phyloP scores from a whole-genome alignment of 1,284 basidiomycete species.

The Rhodotorula sp. region DNA sequence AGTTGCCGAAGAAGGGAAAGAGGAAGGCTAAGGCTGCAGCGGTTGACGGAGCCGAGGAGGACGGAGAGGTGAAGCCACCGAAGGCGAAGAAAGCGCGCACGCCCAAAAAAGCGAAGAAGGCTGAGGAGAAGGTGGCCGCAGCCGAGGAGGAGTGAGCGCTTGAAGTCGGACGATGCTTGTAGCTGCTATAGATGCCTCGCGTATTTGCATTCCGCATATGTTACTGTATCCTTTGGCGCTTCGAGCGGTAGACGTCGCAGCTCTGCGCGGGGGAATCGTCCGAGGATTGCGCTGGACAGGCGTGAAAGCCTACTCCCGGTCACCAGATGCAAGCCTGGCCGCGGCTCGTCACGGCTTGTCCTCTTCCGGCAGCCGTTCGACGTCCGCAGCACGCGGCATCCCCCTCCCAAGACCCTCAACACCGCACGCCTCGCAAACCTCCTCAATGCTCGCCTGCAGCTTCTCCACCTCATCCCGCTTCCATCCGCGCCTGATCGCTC shows the following conservation, averaged over 20 bases:
- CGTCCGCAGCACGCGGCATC: slow-evolving; percentile 22
- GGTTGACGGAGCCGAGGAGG: neutral
- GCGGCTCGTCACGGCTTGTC: neutral
- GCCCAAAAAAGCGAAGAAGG: neutral
- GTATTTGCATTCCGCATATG: no score
- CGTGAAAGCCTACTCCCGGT: no score
- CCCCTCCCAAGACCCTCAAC: slow-evolving; percentile 5
- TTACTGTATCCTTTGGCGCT: no score
- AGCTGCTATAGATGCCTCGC: no score
- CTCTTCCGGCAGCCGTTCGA: slow-evolving; percentile 17
- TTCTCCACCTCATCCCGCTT: slow-evolving; percentile 27
- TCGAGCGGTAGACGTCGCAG: no score
- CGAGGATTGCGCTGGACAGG: no score
- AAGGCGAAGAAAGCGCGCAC: slow-evolving; percentile 5
- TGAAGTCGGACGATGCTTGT: no score
- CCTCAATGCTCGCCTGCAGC: slow-evolving; percentile 23
- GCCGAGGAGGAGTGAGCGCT: no score
- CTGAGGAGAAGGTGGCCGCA: no score
- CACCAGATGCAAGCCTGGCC: no score
- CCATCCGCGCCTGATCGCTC: slow-evolving; percentile 30
- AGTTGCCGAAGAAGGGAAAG: neutral
- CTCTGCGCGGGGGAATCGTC: no score
- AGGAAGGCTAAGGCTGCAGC: neutral
- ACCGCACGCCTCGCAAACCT: slow-evolving; percentile 24
- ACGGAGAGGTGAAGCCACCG: neutral